A percentile compares a stretch with the other conserved stretches of the same genome.
These are phyloP conservation scores for Phyllosticta paracitricarpa DNA, from an alignment of 2,329 filamentous ascomycete genomes.

Conservation along the genomic window DNA sequence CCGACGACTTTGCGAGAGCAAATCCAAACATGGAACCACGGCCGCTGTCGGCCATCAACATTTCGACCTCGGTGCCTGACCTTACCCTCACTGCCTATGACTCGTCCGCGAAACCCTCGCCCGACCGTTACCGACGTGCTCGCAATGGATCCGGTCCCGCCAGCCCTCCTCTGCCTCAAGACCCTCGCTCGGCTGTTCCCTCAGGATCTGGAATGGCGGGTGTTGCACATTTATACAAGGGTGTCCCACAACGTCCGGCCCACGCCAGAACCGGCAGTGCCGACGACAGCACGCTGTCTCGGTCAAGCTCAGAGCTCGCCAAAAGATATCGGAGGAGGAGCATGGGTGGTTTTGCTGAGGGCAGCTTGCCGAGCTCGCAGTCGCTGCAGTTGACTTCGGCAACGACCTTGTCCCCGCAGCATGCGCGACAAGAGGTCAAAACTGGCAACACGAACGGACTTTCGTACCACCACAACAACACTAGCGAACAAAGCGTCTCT, in stretches of 20 bases:
- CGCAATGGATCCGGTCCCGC: conserved; percentile 1
- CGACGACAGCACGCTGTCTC: conserved; percentile 61
- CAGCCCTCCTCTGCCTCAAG: conserved; percentile 5
- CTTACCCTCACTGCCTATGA: conserved; percentile 46
- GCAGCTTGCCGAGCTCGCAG: conserved; percentile 14
- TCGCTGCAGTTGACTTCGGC: conserved; percentile 9
- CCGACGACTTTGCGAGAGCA: conserved; percentile 14
- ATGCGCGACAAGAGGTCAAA: conserved; percentile 17
- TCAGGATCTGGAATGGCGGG: conserved; percentile 46
- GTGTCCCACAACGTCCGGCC: conserved; percentile 27
- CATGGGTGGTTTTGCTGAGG: conserved; percentile 54
- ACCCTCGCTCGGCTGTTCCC: conserved; percentile 32
- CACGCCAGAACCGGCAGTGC: conserved; percentile 51
- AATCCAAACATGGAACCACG: conserved; percentile 21
- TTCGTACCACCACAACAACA: conserved; percentile 21
- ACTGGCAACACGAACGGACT: conserved; percentile 16
- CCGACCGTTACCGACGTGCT: conserved; percentile 71
- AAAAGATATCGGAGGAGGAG: conserved; percentile 76
- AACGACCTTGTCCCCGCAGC: conserved; percentile 14
- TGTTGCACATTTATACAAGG: conserved; percentile 43
- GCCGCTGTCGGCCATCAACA: conserved; percentile 38
- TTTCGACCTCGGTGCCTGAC: conserved; percentile 44
- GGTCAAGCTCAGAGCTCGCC: conserved; percentile 53
- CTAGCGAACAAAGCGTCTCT: conserved; percentile 28
- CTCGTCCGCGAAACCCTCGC: conserved; percentile 55